These are phyloP conservation scores for Cladobotryum mycophilum DNA, from an alignment of 2,329 filamentous ascomycete species.

Conservation along the genomic window DNA sequence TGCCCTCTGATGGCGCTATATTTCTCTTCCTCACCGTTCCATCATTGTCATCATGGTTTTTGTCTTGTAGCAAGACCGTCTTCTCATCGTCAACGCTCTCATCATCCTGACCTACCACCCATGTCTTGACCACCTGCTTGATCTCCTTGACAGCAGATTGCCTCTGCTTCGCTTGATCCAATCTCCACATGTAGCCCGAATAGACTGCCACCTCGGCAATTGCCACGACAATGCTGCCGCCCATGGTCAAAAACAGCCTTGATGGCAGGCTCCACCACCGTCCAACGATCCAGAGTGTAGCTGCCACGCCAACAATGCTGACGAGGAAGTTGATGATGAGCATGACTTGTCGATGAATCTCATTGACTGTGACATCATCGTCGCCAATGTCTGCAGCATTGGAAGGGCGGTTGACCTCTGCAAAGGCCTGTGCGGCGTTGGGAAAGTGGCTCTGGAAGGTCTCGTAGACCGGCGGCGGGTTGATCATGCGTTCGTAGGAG, in stretches of 20 bases:
- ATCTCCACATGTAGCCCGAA: slow-evolving; percentile 64
- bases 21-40: slow-evolving; percentile 23
- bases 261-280: slow-evolving; percentile 69
- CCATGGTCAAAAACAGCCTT: slow-evolving; percentile 64
- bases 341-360: slow-evolving; percentile 74
- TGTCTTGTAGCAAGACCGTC: slow-evolving; percentile 20
- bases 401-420: slow-evolving; percentile 45
- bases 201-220: slow-evolving; percentile 75
- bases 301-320: slow-evolving; percentile 73
- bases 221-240: slow-evolving; percentile 62
- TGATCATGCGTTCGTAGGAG: slow-evolving; percentile 74
- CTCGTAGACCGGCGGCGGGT: slow-evolving; percentile 49
- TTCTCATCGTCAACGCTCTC: slow-evolving; percentile 15
- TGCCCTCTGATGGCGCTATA: slow-evolving; percentile 6
- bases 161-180: slow-evolving; percentile 60
- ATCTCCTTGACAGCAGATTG: slow-evolving; percentile 57
- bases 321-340: slow-evolving; percentile 87
- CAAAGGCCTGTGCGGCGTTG: slow-evolving; percentile 47
- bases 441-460: slow-evolving; percentile 56
- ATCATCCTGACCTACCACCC: slow-evolving; percentile 50
- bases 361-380: slow-evolving; percentile 62
- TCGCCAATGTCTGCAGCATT: slow-evolving; percentile 43
- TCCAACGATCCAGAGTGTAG: slow-evolving; percentile 71
- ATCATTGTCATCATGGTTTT: slow-evolving; percentile 14
- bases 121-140: slow-evolving; percentile 65